Percentiles rank a stretch among this genome's conserved stretches.
These are phyloP conservation scores for Aspergillus eucalypticola DNA, from an alignment of 2,329 filamentous ascomycete species.

Conservation along the genomic window DNA sequence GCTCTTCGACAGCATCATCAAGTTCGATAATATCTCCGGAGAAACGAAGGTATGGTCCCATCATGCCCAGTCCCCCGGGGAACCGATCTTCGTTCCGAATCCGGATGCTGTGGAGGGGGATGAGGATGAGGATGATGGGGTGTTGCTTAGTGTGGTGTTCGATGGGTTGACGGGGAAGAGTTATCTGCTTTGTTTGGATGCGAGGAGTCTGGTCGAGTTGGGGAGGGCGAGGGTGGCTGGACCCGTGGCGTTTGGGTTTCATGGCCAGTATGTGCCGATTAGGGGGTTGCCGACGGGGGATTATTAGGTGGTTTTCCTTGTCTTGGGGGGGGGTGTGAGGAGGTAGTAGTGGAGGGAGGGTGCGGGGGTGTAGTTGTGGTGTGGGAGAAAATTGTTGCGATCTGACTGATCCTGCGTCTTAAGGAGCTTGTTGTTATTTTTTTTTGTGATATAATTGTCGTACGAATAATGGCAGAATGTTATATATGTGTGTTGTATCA, in stretches of 20 bases:
- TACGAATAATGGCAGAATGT: too few relatives aligned
- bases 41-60: slow-evolving; percentile 45
- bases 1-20: slow-evolving; percentile 55
- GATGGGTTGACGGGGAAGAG: slow-evolving; percentile 53
- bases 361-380: too few relatives aligned
- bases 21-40: slow-evolving; percentile 52
- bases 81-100: slow-evolving; percentile 54
- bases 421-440: too few relatives aligned
- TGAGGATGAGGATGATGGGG: slow-evolving; percentile 55
- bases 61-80: slow-evolving; percentile 54
- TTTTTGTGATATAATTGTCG: too few relatives aligned
- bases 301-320: slow-evolving; percentile 18
- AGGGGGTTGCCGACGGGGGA: slow-evolving; percentile 29
- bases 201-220: slow-evolving; percentile 51
- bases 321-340: slow-evolving; percentile 28
- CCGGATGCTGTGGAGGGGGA: slow-evolving; percentile 45
- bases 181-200: slow-evolving; percentile 55
- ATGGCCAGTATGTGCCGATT: slow-evolving; percentile 46
- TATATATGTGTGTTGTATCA: too few relatives aligned
- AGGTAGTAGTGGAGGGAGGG: too few relatives aligned
- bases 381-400: not conserved
- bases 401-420: not conserved
- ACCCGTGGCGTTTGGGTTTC: slow-evolving; percentile 55
- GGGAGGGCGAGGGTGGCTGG: slow-evolving; percentile 53
- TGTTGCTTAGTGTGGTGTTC: slow-evolving; percentile 55